Evolutionary conservation across 73 alveolate species (phyloP).

Genomic region (Tetrahymena thermophila): DNA sequence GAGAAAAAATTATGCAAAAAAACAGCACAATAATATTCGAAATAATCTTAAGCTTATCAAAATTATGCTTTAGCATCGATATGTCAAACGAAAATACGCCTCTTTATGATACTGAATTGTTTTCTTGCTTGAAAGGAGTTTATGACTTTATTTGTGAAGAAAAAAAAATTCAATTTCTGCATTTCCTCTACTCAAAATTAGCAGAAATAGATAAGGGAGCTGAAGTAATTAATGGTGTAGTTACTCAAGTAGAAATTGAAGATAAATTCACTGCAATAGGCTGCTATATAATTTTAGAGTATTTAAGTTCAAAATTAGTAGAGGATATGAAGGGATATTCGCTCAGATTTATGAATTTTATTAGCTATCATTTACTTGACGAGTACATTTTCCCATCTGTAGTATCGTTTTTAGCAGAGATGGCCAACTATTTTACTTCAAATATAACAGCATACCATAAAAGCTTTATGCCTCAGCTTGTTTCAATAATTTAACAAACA

Average conservation of each 20-base stretch:
- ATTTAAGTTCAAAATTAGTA: not conserved
- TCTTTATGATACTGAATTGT: not conserved
- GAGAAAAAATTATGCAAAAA: not conserved
- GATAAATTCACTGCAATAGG: not conserved
- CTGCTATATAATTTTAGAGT: not conserved
- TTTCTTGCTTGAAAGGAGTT: not conserved
- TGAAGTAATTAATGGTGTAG: not conserved
- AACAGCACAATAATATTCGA: not conserved
- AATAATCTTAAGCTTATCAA: not conserved
- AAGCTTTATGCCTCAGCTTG: not conserved
- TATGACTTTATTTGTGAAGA: not conserved
- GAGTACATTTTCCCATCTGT: not conserved
- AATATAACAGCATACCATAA: not conserved
- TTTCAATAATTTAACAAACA: not conserved
- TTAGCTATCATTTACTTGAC: not conserved
- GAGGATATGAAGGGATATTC: not conserved
- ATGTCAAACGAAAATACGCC: not conserved
- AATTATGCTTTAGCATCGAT: not conserved
- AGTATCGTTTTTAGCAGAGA: not conserved
- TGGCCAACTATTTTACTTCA: not conserved
- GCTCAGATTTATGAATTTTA: not conserved
- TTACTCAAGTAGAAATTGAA: not conserved
- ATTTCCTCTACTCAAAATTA: not conserved
- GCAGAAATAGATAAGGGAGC: not conserved
- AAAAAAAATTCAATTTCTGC: not conserved